A percentile compares a stretch with the other conserved stretches of the same genome.
Conservation (phyloP, 306 rosid species). For the Quercus mongolica region DNA sequence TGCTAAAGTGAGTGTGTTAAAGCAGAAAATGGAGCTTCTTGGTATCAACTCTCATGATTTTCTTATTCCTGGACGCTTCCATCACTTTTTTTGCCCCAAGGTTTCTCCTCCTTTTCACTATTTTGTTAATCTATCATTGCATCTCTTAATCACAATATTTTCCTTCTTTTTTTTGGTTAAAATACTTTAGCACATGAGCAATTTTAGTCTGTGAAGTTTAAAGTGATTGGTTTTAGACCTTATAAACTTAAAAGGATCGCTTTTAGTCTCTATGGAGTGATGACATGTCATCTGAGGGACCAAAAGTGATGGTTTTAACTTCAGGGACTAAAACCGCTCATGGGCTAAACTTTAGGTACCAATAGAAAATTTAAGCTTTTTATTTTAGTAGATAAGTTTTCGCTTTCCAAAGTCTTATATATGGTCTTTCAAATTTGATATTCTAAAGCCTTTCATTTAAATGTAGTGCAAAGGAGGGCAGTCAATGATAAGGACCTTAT, state of each 20-base stretch:
- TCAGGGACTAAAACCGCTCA: no score
- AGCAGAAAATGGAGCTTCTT: constrained; percentile 63
- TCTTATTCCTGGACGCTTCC: constrained; percentile 59
- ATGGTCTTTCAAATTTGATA: constrained; percentile 1
- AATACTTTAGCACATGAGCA: no score
- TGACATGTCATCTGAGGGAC: no score
- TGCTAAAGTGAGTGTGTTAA: constrained; percentile 39
- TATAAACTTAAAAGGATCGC: no score
- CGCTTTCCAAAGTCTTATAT: background rate
- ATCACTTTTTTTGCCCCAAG: constrained; percentile 73
- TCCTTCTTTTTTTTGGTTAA: no score
- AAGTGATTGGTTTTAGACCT: no score
- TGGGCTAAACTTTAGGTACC: no score
- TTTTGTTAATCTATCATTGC: background rate
- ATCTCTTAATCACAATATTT: background rate
- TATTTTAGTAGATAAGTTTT: background rate
- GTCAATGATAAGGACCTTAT: constrained; percentile 76
- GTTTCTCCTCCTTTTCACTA: constrained; percentile 25
- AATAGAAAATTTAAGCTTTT: background rate
- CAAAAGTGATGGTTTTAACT: no score
- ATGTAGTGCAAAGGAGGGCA: constrained; percentile 81
- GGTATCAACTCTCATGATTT: constrained; percentile 51
- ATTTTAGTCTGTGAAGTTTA: no score
- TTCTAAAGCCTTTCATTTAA: background rate
- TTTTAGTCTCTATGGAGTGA: no score